Conservation (phyloP, 495 filamentous ascomycete genomes). For the Glutinoglossum americanum region DNA sequence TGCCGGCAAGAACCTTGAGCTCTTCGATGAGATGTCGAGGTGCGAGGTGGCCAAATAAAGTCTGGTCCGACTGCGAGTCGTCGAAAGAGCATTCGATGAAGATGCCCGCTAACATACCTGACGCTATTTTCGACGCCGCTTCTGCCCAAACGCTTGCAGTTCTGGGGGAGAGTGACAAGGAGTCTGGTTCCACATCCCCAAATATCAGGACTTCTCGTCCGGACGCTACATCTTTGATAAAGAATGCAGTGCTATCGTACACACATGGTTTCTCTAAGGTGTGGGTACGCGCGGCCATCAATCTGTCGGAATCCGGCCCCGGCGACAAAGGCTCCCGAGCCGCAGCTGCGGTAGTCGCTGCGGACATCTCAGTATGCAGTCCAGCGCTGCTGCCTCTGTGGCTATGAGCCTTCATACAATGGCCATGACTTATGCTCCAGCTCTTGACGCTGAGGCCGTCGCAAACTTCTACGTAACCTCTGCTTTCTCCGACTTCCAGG, state of each 20-base stretch:
- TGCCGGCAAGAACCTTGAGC: constrained; percentile 42
- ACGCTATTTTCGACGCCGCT: constrained; percentile 60
- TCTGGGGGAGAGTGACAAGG: constrained; percentile 56
- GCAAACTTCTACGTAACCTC: constrained; percentile 67
- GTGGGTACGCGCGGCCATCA: background rate
- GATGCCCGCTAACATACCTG: constrained; percentile 47
- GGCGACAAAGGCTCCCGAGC: background rate
- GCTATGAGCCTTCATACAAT: constrained; percentile 43
- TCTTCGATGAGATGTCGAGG: constrained; percentile 64
- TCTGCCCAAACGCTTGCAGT: constrained; percentile 63
- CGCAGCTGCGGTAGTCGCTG: background rate
- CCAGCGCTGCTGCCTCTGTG: constrained; percentile 33
- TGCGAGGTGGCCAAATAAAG: constrained; percentile 71
- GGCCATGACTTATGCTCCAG: constrained; percentile 66
- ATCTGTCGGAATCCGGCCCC: constrained; percentile 16
- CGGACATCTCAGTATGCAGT: constrained; percentile 6
- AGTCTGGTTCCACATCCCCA: constrained; percentile 87
- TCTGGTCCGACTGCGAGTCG: constrained; percentile 46
- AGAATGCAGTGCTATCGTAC: constrained; percentile 74
- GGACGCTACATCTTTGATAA: constrained; percentile 51
- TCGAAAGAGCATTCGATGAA: constrained; percentile 94
- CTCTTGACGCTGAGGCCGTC: constrained; percentile 62
- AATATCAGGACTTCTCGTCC: constrained; percentile 72
- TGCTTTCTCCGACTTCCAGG: constrained; percentile 48
- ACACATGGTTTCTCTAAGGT: constrained; percentile 29